Percentiles rank a stretch among this genome's conserved stretches.
phyloP scores from a whole-genome alignment of 495 filamentous ascomycete genomes.

The Lasiosphaeria miniovina region DNA sequence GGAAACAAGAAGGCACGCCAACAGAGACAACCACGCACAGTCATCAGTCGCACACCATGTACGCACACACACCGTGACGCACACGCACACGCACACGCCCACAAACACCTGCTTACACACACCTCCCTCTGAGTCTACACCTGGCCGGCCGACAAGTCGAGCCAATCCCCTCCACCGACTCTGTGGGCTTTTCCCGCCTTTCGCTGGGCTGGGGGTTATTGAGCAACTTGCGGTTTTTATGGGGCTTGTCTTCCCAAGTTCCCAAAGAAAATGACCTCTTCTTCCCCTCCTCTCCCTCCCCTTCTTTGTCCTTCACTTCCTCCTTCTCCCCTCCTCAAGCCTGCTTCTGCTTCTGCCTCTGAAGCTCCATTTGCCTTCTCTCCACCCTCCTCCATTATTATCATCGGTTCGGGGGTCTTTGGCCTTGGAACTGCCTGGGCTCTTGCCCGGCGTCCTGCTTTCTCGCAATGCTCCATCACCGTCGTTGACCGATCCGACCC shows the following conservation, averaged over 20 bases:
- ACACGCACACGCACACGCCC: no score
- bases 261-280: background rate
- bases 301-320: conserved; percentile 9
- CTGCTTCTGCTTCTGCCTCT: conserved; percentile 6
- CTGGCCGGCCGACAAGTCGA: background rate
- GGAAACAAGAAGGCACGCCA: background rate
- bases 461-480: conserved; percentile 57
- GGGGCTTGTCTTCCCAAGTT: no score
- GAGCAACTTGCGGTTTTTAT: no score
- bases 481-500: conserved; percentile 61
- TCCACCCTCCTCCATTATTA: conserved; percentile 55
- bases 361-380: conserved; percentile 15
- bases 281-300: conserved; percentile 11
- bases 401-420: conserved; percentile 76
- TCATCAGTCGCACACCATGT: background rate
- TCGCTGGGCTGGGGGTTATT: no score
- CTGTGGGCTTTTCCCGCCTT: no score
- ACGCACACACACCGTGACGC: no score
- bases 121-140: no score
- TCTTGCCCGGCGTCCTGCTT: conserved; percentile 53
- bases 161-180: no score
- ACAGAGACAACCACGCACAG: background rate
- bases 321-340: conserved; percentile 12
- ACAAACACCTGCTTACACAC: no score
- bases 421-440: conserved; percentile 68